phyloP scores from a whole-genome alignment of 2,329 filamentous ascomycete species.

The Beauveria bassiana region DNA sequence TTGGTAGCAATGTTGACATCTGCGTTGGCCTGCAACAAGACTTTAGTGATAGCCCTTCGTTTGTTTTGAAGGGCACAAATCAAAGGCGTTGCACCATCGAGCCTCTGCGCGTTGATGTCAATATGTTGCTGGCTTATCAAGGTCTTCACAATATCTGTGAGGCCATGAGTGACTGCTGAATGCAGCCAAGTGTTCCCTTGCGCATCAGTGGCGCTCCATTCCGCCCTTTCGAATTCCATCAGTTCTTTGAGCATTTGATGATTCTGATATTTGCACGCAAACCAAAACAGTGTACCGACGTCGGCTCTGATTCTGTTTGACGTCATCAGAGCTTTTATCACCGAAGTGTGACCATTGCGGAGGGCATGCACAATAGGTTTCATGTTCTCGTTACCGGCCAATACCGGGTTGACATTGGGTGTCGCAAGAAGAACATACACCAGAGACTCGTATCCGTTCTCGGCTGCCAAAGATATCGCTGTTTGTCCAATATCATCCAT shows the following conservation, averaged over 20 bases:
- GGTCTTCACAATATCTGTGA: background rate
- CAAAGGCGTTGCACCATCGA: background rate
- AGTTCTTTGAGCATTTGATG: background rate
- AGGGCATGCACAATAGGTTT: background rate
- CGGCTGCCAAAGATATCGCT: background rate
- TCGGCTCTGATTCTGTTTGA: background rate
- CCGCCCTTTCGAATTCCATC: background rate
- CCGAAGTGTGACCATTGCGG: background rate
- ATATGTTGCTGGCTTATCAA: background rate
- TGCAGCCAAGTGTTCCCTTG: conserved; percentile 2
- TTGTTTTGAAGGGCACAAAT: background rate
- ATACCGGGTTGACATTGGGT: background rate
- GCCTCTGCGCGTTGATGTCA: background rate
- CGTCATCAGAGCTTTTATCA: background rate
- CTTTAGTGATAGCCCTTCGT: background rate
- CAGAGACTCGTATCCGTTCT: background rate
- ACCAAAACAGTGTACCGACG: background rate
- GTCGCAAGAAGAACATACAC: background rate
- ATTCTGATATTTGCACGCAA: background rate
- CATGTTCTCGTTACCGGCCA: background rate
- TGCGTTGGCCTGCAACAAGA: background rate
- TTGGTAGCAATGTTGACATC: background rate
- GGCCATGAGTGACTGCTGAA: background rate
- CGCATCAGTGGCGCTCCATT: background rate
- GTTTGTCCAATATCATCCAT: background rate